Evolutionary conservation across 805 yeast species (phyloP), one percentile per base, ranked within the genome.

Genomic region (Saturnispora ahearnii): DNA sequence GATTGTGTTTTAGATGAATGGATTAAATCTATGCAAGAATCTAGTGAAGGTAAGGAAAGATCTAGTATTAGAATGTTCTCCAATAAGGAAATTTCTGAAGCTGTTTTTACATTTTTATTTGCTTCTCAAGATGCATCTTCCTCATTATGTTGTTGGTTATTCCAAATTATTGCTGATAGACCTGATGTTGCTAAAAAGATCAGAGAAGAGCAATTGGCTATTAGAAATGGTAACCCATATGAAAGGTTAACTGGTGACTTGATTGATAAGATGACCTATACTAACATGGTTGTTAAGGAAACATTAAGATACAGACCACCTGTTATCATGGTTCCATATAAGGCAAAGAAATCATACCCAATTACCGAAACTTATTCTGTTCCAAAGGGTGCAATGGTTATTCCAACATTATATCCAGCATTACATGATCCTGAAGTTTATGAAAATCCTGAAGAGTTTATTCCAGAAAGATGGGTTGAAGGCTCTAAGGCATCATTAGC

Each of bases 71-170:
- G 97, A 66, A 91, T 84, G 55, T 93, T 93, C 70, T 69, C 89
- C 51, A 81, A 90, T 72, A 84, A 76, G 67, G 99, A 93, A 69
- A 91, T 93, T 60, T 86, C 96, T 21, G 98, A 93, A 73, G 95
- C 96, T 50, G 80, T 93, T 55, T 93, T 93, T 78, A 93, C 99
- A 12, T 93, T 93, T 69, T 73, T 93, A 66, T 93, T 93, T 68
- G 99, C 99, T 6, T 86, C 96, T 4, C 99, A 93, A 71, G 99
- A 93, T 70, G 99, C 99, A 24, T 86, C 96, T 7, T 89, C 97
- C 1, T 87, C 97, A 4, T 82, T 95, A 59, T 93, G 96, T 55
- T 91, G 98, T 69, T 93, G 99, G 99, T 75, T 93, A 62, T 93
- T 91, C 81, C 99, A 93, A 74, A 79, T 89, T 59, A 82, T 89